These are phyloP conservation scores for Dillenia turbinata DNA, from an alignment of 164 flowering plant genomes.

Conservation along the genomic window DNA sequence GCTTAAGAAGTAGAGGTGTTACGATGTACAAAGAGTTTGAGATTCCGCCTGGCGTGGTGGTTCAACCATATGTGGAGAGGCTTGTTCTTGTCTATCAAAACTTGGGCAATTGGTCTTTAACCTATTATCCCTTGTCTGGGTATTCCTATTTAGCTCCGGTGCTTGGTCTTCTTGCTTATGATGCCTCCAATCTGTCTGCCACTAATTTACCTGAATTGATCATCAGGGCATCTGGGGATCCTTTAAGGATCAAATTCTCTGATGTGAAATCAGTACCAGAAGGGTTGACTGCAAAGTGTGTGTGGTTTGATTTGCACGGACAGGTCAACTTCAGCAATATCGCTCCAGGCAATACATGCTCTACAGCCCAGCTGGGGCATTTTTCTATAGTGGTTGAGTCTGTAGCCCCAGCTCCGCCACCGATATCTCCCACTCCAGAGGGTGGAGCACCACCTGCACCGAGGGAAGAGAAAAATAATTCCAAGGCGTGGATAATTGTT, in stretches of 20 bases:
- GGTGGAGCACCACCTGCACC: slow-evolving; percentile 3
- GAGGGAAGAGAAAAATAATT: slow-evolving; percentile 12
- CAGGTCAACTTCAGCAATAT: slow-evolving; percentile 38
- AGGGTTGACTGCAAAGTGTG: slow-evolving; percentile 51
- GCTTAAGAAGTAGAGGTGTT: slow-evolving; percentile 56
- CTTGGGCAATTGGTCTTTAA: slow-evolving; percentile 61
- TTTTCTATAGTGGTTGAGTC: slow-evolving; percentile 63
- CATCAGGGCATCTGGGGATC: slow-evolving; percentile 39
- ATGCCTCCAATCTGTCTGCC: slow-evolving; percentile 60
- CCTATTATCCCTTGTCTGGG: slow-evolving; percentile 51
- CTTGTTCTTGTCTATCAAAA: slow-evolving; percentile 83
- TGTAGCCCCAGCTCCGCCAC: slow-evolving; percentile 31
- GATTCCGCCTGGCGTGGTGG: slow-evolving; percentile 63
- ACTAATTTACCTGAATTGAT: slow-evolving; percentile 50
- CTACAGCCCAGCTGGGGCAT: slow-evolving; percentile 58
- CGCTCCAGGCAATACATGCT: slow-evolving; percentile 40
- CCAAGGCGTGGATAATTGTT: slow-evolving; percentile 54
- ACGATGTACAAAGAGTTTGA: slow-evolving; percentile 46
- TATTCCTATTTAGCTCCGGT: slow-evolving; percentile 67
- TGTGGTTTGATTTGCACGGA: slow-evolving; percentile 58
- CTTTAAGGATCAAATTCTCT: slow-evolving; percentile 45
- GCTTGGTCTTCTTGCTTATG: slow-evolving; percentile 75
- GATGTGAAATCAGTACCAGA: slow-evolving; percentile 28
- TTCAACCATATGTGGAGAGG: slow-evolving; percentile 70
- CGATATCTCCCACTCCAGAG: slow-evolving; percentile 12